phyloP scores from a whole-genome alignment of 2,329 filamentous ascomycete species.

The Alternaria sp. region DNA sequence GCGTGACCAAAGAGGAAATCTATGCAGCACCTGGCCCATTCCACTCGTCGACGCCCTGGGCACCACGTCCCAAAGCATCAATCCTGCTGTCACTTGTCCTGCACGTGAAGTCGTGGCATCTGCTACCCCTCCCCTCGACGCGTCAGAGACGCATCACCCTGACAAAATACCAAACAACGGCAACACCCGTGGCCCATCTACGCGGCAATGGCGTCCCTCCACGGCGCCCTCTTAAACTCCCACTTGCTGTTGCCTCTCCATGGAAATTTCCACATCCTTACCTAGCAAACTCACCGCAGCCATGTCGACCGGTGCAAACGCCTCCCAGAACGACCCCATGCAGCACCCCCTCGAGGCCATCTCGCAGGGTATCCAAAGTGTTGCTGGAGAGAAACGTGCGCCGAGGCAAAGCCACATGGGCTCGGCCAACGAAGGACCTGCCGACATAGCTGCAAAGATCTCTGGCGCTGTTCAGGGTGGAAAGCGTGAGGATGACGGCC shows the following conservation, averaged over 20 bases:
- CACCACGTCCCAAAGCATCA: slow-evolving; percentile 7
- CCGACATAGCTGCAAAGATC: slow-evolving; percentile 61
- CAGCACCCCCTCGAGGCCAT: slow-evolving; percentile 56
- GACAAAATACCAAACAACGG: slow-evolving; percentile 16
- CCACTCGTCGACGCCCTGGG: background rate
- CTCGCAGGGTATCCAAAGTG: slow-evolving; percentile 53
- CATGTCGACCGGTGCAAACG: slow-evolving; percentile 41
- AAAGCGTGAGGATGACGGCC: slow-evolving; percentile 59
- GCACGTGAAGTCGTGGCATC: slow-evolving; percentile 14
- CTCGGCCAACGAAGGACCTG: slow-evolving; percentile 61
- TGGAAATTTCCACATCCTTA: slow-evolving; percentile 30
- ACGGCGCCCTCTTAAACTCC: background rate
- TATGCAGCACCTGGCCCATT: background rate
- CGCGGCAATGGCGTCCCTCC: slow-evolving; percentile 15
- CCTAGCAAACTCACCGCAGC: slow-evolving; percentile 25
- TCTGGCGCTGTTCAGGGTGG: slow-evolving; percentile 58
- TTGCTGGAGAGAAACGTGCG: slow-evolving; percentile 51
- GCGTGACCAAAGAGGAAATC: background rate
- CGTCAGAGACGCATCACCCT: slow-evolving; percentile 36
- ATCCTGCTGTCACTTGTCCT: background rate
- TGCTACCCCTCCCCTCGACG: slow-evolving; percentile 9
- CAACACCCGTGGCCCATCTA: slow-evolving; percentile 1
- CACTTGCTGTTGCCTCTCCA: slow-evolving; percentile 1
- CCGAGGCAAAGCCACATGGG: slow-evolving; percentile 53
- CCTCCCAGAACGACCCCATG: slow-evolving; percentile 44